Conservation (phyloP, 495 filamentous ascomycete species). For the Aspergillus panamensis region DNA sequence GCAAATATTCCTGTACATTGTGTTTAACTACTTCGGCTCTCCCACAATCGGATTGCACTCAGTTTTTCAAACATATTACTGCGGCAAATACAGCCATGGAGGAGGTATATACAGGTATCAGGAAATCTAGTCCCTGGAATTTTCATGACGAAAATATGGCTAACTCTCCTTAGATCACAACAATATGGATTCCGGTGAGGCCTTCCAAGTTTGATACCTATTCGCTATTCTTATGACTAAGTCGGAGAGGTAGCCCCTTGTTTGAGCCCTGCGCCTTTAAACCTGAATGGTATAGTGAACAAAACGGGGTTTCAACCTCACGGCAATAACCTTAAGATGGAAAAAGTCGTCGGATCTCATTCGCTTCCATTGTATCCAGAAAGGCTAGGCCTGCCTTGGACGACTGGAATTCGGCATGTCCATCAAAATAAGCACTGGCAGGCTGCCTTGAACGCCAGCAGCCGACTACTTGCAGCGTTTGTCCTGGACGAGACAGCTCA, state of each 20-base stretch:
- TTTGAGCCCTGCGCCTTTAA: background rate
- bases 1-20: no score
- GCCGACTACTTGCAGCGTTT: background rate
- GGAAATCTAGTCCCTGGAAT: no score
- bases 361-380: background rate
- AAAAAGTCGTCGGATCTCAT: background rate
- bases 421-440: background rate
- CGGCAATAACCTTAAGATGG: background rate
- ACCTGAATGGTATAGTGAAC: background rate
- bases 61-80: no score
- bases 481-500: background rate
- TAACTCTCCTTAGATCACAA: background rate
- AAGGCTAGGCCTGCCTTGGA: background rate
- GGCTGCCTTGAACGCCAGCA: background rate
- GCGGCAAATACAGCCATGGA: no score
- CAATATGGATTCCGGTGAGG: background rate
- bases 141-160: no score
- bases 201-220: background rate
- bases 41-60: no score
- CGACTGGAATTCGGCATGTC: background rate
- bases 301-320: background rate
- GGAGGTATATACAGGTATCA: no score
- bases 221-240: background rate
- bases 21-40: no score
- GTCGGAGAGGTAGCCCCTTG: background rate